A percentile compares a stretch with the other conserved stretches of the same genome.
Conservation (phyloP, 164 flowering plant species). For the Tetracentron sinense region DNA sequence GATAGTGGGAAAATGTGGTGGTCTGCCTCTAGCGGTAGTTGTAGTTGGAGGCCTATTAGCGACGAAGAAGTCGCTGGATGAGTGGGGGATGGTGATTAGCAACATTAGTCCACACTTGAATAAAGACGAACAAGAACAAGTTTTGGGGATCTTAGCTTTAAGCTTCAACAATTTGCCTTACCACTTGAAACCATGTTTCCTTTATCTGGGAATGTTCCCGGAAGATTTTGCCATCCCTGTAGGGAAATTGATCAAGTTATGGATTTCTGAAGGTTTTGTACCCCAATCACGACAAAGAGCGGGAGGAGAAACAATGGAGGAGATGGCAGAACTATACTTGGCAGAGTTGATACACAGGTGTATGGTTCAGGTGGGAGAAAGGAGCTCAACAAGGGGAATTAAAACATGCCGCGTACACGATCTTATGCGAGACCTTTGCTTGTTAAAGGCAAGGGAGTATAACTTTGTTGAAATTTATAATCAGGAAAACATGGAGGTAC, state of each 20-base stretch:
- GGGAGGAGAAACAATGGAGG: conserved; percentile 14
- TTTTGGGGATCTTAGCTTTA: neutral
- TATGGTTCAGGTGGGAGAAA: conserved; percentile 3
- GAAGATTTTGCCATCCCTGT: conserved; percentile 6
- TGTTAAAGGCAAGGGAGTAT: neutral
- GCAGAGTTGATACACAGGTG: conserved; percentile 12
- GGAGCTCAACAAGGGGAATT: neutral
- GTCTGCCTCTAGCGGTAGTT: conserved; percentile 26
- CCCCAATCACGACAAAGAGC: no score
- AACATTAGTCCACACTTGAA: neutral
- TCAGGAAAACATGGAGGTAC: neutral
- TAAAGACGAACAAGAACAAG: neutral
- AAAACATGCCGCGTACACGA: conserved; percentile 8
- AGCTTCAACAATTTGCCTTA: conserved; percentile 19
- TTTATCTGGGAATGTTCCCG: conserved; percentile 16
- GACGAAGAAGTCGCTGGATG: neutral
- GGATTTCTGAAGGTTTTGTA: conserved; percentile 24
- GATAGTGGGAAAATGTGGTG: conserved; percentile 10
- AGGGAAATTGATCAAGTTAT: neutral
- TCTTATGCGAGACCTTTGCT: neutral
- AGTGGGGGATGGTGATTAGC: conserved; percentile 4
- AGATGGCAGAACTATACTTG: conserved; percentile 13
- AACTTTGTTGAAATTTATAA: neutral
- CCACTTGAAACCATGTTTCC: conserved; percentile 17
- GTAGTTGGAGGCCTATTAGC: conserved; percentile 16